These are phyloP conservation scores for Magnaporthiopsis rhizophila DNA, from an alignment of 2,329 filamentous ascomycete genomes.

Conservation along the genomic window DNA sequence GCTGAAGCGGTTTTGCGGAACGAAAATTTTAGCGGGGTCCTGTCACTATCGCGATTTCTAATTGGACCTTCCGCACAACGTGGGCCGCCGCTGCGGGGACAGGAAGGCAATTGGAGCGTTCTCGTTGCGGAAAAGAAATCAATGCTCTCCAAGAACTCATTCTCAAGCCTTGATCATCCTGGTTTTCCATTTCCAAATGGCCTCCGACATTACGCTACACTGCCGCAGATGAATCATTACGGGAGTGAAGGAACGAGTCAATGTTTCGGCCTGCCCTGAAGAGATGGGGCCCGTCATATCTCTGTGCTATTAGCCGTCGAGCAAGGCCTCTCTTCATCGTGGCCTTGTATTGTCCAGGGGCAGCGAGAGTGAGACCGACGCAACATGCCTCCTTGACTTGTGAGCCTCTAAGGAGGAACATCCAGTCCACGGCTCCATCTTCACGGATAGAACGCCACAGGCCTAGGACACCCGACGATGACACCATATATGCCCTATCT, in stretches of 20 bases:
- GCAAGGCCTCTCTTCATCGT: background rate
- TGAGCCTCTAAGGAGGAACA: background rate
- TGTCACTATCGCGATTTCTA: background rate
- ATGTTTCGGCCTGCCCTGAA: background rate
- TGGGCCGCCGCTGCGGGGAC: background rate
- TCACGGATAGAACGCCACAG: background rate
- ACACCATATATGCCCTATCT: conserved; percentile 88
- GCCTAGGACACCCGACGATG: conserved; percentile 20
- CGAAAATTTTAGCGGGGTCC: conserved; percentile 5
- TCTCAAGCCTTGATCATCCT: background rate
- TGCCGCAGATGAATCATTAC: background rate
- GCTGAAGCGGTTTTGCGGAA: background rate
- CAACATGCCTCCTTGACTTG: background rate
- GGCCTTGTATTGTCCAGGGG: background rate
- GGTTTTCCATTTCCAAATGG: background rate
- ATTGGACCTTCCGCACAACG: background rate
- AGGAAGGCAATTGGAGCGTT: background rate
- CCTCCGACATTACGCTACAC: background rate
- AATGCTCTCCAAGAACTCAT: background rate
- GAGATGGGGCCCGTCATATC: background rate
- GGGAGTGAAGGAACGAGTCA: background rate
- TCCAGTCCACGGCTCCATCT: background rate
- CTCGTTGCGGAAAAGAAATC: background rate
- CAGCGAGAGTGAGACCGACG: background rate
- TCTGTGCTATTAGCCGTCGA: background rate